These are phyloP conservation scores for Agrocybe praecox DNA, from an alignment of 768 basidiomycete species.

Conservation along the genomic window DNA sequence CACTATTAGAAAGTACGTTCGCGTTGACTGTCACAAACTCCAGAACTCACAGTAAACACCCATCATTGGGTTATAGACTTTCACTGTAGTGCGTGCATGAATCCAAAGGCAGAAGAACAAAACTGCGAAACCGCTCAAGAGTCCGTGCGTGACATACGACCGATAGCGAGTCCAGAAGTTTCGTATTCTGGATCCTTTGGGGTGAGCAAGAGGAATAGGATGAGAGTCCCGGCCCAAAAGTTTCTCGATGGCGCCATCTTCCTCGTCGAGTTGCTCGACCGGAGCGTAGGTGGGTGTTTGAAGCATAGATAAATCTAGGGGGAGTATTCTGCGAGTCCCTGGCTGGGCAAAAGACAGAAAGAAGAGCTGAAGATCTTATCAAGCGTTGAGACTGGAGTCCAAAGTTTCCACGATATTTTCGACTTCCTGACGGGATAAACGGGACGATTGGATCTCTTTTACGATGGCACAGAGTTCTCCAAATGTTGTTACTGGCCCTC, in stretches of 20 bases:
- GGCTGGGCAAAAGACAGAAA: neutral
- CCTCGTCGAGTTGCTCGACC: neutral
- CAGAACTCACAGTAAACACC: neutral
- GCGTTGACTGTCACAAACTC: neutral
- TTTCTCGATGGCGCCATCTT: neutral
- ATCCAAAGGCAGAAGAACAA: neutral
- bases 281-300: neutral
- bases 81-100: neutral
- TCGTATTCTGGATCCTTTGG: neutral
- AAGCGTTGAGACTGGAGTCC: neutral
- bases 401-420: no score
- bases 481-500: no score
- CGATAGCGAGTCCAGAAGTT: neutral
- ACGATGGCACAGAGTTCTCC: no score
- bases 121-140: neutral
- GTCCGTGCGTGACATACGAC: neutral
- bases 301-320: neutral
- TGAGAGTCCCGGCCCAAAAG: neutral
- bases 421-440: no score
- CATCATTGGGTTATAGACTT: neutral
- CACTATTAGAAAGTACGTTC: neutral
- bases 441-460: no score
- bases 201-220: neutral
- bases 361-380: neutral
- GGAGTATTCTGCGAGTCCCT: neutral